These are phyloP conservation scores for Saururus chinensis DNA, from an alignment of 164 flowering plant genomes.

Conservation along the genomic window DNA sequence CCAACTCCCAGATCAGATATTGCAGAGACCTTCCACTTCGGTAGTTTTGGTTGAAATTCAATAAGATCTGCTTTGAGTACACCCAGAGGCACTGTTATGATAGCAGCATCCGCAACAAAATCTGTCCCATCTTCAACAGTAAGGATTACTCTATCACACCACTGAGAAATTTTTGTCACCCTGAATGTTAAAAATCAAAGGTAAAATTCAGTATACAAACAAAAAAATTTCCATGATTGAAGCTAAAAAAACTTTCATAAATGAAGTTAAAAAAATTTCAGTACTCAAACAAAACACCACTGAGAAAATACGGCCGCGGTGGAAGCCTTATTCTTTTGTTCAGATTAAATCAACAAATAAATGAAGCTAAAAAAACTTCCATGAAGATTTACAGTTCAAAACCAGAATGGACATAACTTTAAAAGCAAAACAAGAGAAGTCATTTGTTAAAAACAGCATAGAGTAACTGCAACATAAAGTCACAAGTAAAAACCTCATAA, in stretches of 20 bases:
- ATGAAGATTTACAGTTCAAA: no score
- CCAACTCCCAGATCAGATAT: conserved; percentile 83
- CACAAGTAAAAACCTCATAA: neutral
- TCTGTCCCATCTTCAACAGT: conserved; percentile 50
- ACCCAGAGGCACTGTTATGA: conserved; percentile 81
- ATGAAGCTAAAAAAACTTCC: no score
- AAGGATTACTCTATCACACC: conserved; percentile 45
- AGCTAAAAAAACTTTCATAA: no score
- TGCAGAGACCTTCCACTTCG: conserved; percentile 70
- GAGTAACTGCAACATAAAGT: neutral
- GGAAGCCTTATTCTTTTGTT: no score
- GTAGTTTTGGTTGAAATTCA: conserved; percentile 69
- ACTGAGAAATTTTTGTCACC: conserved; percentile 48
- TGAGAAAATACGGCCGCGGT: no score
- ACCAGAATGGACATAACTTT: no score
- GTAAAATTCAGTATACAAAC: neutral
- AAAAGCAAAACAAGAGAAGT: neutral
- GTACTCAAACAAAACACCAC: no score
- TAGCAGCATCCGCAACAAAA: conserved; percentile 73
- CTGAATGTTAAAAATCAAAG: conserved; percentile 20
- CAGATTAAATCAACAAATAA: no score
- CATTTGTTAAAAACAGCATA: no score
- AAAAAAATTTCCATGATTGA: no score
- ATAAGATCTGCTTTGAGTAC: conserved; percentile 74
- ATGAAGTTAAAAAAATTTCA: no score